Evolutionary conservation across 2,329 filamentous ascomycete genomes (phyloP).

Genomic region (Zymoseptoria tritici): DNA sequence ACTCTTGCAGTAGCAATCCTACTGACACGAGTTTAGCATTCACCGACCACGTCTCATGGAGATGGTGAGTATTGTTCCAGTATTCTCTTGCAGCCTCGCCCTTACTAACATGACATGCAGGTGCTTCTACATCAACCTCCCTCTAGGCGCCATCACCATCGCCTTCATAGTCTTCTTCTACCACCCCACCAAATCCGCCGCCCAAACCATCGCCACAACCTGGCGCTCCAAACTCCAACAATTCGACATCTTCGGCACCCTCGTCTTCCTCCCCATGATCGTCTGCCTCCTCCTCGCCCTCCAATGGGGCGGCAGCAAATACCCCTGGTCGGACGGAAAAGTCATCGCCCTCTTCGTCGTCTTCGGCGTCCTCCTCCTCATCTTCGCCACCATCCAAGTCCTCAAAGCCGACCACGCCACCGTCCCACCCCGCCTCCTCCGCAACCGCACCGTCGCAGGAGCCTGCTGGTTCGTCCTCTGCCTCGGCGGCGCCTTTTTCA

Average conservation of each 20-base stretch:
- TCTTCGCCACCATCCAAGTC: conserved; percentile 38
- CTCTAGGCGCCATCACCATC: conserved; percentile 40
- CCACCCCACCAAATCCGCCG: conserved; percentile 28
- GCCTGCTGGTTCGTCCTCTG: conserved; percentile 28
- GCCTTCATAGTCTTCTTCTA: conserved; percentile 31
- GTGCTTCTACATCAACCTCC: conserved; percentile 45
- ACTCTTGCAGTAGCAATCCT: background rate
- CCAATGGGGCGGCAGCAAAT: conserved; percentile 43
- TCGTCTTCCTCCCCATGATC: conserved; percentile 42
- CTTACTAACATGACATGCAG: background rate
- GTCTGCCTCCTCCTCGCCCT: conserved; percentile 44
- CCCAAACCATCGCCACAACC: conserved; percentile 27
- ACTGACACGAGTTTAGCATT: conserved; percentile 18
- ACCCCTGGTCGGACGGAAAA: conserved; percentile 39
- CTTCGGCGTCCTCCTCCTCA: conserved; percentile 35
- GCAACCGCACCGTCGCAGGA: conserved; percentile 34
- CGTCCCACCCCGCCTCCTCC: conserved; percentile 40
- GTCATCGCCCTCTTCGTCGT: conserved; percentile 42
- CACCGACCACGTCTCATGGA: conserved; percentile 28
- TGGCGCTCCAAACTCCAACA: conserved; percentile 35
- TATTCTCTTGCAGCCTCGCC: too few relatives aligned
- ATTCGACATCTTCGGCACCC: conserved; percentile 41
- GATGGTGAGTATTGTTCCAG: conserved; percentile 2
- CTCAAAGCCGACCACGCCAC: conserved; percentile 39
- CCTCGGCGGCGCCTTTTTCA: conserved; percentile 32